Conservation (phyloP, 768 basidiomycete species). For the Tylopilus subfusipes region DNA sequence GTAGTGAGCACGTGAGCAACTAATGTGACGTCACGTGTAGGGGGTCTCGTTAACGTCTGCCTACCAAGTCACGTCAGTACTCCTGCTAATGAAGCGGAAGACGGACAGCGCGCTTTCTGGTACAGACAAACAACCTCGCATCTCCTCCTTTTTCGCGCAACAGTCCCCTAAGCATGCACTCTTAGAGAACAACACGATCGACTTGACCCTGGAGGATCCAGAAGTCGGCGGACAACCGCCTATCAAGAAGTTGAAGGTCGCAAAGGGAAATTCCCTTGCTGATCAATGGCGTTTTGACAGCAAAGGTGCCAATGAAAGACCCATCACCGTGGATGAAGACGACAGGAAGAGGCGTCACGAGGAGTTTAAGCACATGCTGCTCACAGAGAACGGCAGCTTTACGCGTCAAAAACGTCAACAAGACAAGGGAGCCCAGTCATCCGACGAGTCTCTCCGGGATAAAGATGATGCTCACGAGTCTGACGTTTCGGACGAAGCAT, state of each 20-base stretch:
- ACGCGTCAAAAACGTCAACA: conserved; percentile 14
- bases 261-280: conserved; percentile 17
- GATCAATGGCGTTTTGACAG: conserved; percentile 47
- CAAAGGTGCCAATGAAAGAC: neutral
- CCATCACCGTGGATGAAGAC: conserved; percentile 32
- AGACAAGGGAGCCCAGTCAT: conserved; percentile 14
- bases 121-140: conserved; percentile 32
- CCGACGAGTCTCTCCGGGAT: conserved; percentile 23
- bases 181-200: conserved; percentile 38
- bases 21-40: conserved; percentile 23
- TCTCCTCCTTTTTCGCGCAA: conserved; percentile 42
- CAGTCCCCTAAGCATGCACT: conserved; percentile 16
- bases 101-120: neutral
- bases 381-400: conserved; percentile 43
- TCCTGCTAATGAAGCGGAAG: conserved; percentile 21
- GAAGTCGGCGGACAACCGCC: conserved; percentile 25
- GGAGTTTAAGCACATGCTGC: conserved; percentile 52
- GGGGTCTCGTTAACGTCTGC: neutral
- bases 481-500: conserved; percentile 44
- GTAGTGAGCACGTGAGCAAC: conserved; percentile 22
- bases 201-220: conserved; percentile 48
- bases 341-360: conserved; percentile 44
- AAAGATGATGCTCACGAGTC: conserved; percentile 30
- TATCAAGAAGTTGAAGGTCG: conserved; percentile 30
- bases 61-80: no score